Percentiles rank a stretch among this genome's conserved stretches.
Evolutionary conservation across 2,329 filamentous ascomycete species (phyloP).

Genomic region (Trichoderma sp.): DNA sequence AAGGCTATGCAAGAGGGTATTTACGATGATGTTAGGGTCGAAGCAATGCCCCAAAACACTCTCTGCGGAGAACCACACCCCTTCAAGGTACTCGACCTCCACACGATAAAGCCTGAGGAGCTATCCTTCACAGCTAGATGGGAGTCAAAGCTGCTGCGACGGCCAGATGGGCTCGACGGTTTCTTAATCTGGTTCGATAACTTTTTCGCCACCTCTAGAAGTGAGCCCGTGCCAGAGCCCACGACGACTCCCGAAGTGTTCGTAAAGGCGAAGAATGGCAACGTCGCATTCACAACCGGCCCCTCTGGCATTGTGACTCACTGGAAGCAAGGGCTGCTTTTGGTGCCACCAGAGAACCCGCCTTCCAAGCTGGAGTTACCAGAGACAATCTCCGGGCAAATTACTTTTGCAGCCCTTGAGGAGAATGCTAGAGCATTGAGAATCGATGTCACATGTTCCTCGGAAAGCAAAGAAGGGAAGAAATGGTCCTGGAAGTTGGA

Average conservation of each 20-base stretch:
- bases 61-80: slow-evolving; percentile 59
- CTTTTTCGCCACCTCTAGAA: slow-evolving; percentile 70
- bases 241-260: slow-evolving; percentile 61
- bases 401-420: slow-evolving; percentile 67
- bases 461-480: slow-evolving; percentile 37
- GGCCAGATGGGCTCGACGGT: slow-evolving; percentile 73
- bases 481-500: slow-evolving; percentile 52
- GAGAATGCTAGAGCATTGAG: slow-evolving; percentile 67
- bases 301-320: slow-evolving; percentile 76
- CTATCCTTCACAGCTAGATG: slow-evolving; percentile 73
- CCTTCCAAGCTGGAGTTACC: slow-evolving; percentile 49
- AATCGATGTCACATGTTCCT: slow-evolving; percentile 62
- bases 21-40: slow-evolving; percentile 76
- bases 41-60: slow-evolving; percentile 61
- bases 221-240: slow-evolving; percentile 47
- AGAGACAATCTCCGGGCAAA: slow-evolving; percentile 60
- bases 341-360: slow-evolving; percentile 60
- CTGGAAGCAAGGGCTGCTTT: slow-evolving; percentile 81
- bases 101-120: slow-evolving; percentile 68
- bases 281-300: slow-evolving; percentile 85
- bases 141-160: slow-evolving; percentile 56
- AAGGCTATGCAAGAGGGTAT: slow-evolving; percentile 81
- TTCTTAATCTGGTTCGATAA: slow-evolving; percentile 94
- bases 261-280: slow-evolving; percentile 53
- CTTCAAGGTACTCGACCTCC: slow-evolving; percentile 75